Base-by-base conservation (phyloP, 768 basidiomycete genomes). In the Tricholoma matsutake region DNA sequence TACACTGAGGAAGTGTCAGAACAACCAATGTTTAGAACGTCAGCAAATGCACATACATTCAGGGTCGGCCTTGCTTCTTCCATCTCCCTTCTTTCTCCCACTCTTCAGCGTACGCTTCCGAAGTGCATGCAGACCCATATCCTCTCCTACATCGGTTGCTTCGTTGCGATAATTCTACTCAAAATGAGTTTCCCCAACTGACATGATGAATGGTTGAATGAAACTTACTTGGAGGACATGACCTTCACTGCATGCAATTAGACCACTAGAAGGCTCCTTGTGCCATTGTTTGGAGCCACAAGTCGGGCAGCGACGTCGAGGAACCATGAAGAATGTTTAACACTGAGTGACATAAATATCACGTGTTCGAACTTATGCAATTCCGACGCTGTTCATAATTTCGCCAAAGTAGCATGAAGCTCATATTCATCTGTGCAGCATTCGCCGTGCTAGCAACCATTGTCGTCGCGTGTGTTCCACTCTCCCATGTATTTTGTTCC, bases 281-380 rank as follows among this genome's bases (percentile, higher is more conserved):
- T 91, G 86, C 94, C 94, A 97, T 71, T 88, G 84, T 54, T 83
- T 85, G 22, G 94, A 95, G 8, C 90, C 86, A 69, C 95, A 97
- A 20, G 88, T 81, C 0, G 84, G 79, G 69, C 94, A 96, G 47
- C 84, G 82, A 63, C 79, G 80, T 57, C 85, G 81, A 14, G 81
- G 83, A 3, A 85, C 82, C 89, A 90, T 88, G n/a, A n/a, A 25
- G 6, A 34, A 25, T 25, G 22, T 25, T 25, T 25, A 25, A 25
- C 22, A 25, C 22, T 25, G 22, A 25, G 22, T 25, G 22, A 25
- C 22, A 25, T 1, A 25, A 25, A 3, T 25, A 25, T 25, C 22
- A 25, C 22, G 22, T 25, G 22, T 25, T 25, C 22, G 22, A 25
- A 25, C 22, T 25, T 25, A 25, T 25, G 22, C 22, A 25, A 25